These are phyloP conservation scores for Colletotrichum paranaense DNA, from an alignment of 2,329 filamentous ascomycete species.

Conservation along the genomic window DNA sequence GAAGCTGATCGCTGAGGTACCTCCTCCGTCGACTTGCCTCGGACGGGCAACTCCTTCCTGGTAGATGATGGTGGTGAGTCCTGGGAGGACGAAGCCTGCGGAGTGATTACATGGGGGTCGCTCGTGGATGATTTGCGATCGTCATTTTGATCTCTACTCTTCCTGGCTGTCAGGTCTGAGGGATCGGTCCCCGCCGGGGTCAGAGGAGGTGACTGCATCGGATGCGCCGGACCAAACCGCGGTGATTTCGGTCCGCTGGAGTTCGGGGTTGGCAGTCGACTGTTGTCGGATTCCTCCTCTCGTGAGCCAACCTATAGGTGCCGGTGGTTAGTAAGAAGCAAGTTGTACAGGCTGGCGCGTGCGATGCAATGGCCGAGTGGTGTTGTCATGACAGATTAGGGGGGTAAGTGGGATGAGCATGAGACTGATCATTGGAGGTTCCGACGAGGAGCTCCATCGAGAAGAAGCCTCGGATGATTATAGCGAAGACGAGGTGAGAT, in stretches of 20 bases:
- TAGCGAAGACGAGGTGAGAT: slow-evolving; percentile 5
- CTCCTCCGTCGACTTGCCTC: slow-evolving; percentile 56
- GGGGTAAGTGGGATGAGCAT: slow-evolving; percentile 1
- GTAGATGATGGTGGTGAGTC: slow-evolving; percentile 57
- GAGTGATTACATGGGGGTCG: slow-evolving; percentile 68
- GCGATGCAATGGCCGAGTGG: slow-evolving; percentile 1
- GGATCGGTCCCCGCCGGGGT: slow-evolving; percentile 82
- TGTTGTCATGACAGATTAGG: slow-evolving; percentile 8
- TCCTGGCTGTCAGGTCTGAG: slow-evolving; percentile 49
- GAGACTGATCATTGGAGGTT: slow-evolving; percentile 4
- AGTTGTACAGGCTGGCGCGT: slow-evolving; percentile 29
- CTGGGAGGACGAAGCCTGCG: slow-evolving; percentile 72
- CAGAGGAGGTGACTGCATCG: slow-evolving; percentile 88
- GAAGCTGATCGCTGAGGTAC: slow-evolving; percentile 55
- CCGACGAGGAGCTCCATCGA: slow-evolving; percentile 24
- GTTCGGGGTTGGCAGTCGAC: slow-evolving; percentile 72
- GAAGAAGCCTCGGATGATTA: neutral
- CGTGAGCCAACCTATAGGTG: slow-evolving; percentile 66
- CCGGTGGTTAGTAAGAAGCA: slow-evolving; percentile 40
- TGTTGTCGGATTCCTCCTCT: slow-evolving; percentile 71
- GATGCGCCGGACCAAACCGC: slow-evolving; percentile 74
- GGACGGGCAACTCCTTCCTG: slow-evolving; percentile 52
- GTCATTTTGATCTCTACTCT: slow-evolving; percentile 42
- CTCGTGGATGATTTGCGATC: slow-evolving; percentile 48
- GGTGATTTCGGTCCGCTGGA: slow-evolving; percentile 75